These are phyloP conservation scores for Chlorella sp. DNA, from an alignment of 139 green algal species.

Conservation along the genomic window DNA sequence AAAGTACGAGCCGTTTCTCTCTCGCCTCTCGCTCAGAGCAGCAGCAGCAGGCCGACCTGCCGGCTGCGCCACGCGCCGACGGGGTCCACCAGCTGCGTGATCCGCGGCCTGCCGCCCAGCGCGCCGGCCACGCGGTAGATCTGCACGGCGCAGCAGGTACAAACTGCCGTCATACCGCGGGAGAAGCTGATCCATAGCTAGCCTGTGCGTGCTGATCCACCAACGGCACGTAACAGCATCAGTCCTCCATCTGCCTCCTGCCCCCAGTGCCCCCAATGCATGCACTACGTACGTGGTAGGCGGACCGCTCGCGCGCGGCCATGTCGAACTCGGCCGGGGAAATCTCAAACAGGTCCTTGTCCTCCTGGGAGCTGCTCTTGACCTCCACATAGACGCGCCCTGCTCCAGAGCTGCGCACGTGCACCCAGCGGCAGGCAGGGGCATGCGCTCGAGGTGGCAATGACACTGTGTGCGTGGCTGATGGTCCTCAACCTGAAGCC, in stretches of 20 bases:
- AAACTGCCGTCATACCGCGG: too few species aligned
- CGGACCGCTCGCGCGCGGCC: constrained; percentile 4
- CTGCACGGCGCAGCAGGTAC: not conserved
- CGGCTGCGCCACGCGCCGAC: not conserved
- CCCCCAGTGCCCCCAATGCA: too few species aligned
- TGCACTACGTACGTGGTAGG: constrained; percentile 8
- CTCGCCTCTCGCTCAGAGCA: too few species aligned
- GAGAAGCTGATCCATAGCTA: too few species aligned
- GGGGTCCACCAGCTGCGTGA: not conserved
- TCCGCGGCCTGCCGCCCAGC: not conserved
- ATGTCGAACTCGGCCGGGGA: constrained; percentile 11
- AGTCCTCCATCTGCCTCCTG: too few species aligned
- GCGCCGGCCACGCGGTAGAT: not conserved
- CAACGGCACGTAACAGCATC: too few species aligned
- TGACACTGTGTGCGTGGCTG: constrained; percentile 1
- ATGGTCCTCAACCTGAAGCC: not conserved
- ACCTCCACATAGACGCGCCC: constrained; percentile 17
- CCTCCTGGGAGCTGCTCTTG: constrained; percentile 9
- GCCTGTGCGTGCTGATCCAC: too few species aligned
- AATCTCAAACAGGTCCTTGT: constrained; percentile 30
- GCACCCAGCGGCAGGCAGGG: not conserved
- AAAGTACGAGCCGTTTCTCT: too few species aligned
- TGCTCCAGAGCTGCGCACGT: not conserved
- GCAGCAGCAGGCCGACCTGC: not conserved
- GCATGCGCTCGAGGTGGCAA: not conserved